Percentiles rank a stretch among this genome's conserved stretches.
These are phyloP conservation scores for Suillus weaverae DNA, from an alignment of 768 basidiomycete genomes.

Conservation along the genomic window DNA sequence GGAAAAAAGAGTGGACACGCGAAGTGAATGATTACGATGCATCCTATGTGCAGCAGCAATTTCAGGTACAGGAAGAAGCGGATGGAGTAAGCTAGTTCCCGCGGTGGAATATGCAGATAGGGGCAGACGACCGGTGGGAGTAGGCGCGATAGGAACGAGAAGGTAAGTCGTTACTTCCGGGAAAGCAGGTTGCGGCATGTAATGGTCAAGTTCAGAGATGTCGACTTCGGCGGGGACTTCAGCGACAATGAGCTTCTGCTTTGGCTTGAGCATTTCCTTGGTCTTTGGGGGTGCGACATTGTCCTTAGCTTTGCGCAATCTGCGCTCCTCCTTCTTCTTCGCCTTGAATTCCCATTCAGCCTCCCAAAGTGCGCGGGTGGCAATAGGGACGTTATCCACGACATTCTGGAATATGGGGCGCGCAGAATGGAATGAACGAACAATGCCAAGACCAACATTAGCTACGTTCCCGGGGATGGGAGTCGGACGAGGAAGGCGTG, in stretches of 20 bases:
- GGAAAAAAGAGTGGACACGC: constrained; percentile 67
- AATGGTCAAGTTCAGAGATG: constrained; percentile 54
- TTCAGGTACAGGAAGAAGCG: constrained; percentile 54
- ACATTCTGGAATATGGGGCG: constrained; percentile 80
- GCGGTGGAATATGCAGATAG: constrained; percentile 37
- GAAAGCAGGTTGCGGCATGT: constrained; percentile 47
- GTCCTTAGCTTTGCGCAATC: constrained; percentile 22
- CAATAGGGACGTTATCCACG: constrained; percentile 77
- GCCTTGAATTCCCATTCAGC: constrained; percentile 65
- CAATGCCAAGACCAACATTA: constrained; percentile 75
- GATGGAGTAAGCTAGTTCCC: constrained; percentile 20
- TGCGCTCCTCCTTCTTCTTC: constrained; percentile 42
- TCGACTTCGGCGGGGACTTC: constrained; percentile 11
- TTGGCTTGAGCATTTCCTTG: constrained; percentile 32
- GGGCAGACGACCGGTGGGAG: constrained; percentile 65
- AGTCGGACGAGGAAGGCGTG: constrained; percentile 60
- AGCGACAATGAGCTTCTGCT: constrained; percentile 10
- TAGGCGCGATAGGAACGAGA: constrained; percentile 76
- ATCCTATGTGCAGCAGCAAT: constrained; percentile 52
- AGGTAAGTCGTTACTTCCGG: constrained; percentile 61
- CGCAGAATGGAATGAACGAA: constrained; percentile 71
- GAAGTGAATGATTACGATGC: constrained; percentile 57
- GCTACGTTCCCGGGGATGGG: constrained; percentile 48
- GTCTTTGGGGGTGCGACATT: constrained; percentile 20
- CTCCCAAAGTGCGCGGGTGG: constrained; percentile 71